Evolutionary conservation across 2,329 filamentous ascomycete genomes (phyloP).

Genomic region (Penicillium sp.): DNA sequence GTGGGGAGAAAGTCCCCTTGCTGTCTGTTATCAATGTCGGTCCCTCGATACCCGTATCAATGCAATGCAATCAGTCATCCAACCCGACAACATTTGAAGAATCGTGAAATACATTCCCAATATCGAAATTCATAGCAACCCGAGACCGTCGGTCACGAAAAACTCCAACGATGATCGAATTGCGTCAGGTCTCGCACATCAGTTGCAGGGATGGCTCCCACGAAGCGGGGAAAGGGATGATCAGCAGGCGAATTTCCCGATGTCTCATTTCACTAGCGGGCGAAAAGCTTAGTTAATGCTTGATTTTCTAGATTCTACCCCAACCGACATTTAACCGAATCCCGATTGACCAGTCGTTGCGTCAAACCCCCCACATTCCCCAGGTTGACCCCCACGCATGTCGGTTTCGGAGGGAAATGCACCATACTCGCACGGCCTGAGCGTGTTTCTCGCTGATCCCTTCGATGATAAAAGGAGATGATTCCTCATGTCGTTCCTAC

Average conservation of each 20-base stretch:
- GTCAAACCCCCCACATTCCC: constrained; percentile 12
- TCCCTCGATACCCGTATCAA: too few species aligned
- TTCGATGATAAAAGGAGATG: background rate
- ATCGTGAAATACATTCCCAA: too few species aligned
- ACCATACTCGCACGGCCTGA: constrained; percentile 5
- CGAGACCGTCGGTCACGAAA: background rate
- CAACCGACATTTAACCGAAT: background rate
- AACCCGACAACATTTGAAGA: too few species aligned
- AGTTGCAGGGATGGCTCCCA: background rate
- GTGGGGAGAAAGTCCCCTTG: too few species aligned
- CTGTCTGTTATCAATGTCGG: too few species aligned
- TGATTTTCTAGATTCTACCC: background rate
- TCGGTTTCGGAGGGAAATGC: constrained; percentile 9
- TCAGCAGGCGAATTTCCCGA: background rate
- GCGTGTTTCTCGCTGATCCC: background rate
- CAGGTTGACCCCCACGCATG: constrained; percentile 17
- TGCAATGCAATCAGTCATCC: too few species aligned
- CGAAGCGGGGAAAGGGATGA: background rate
- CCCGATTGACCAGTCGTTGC: background rate
- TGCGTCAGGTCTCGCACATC: background rate
- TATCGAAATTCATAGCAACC: background rate
- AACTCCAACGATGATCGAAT: background rate
- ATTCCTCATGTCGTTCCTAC: background rate
- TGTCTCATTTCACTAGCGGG: background rate
- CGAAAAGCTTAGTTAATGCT: background rate